Evolutionary conservation across 176 grass and related monocot species (phyloP), one percentile per base, ranked within the genome.

Genomic region (Oryza glumipatula): DNA sequence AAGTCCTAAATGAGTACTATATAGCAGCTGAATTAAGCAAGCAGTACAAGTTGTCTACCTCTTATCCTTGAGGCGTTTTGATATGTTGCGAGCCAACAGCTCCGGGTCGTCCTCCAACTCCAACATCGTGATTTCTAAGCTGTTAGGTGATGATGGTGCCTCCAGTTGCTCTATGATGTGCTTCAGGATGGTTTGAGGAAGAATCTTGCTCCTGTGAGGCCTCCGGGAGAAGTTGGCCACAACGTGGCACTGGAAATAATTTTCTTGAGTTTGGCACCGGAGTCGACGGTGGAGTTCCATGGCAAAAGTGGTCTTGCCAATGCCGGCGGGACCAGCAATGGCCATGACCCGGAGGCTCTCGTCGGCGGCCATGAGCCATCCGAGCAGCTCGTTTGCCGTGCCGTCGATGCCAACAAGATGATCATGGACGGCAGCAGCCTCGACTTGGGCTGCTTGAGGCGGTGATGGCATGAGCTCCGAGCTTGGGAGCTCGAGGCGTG

Each of bases 301-400:
- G 26, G 73, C 74, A 58, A 76, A 9, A n/a, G 74, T 21, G 3
- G 74, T 39, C 74, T 76, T 76, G 15, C 74, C 51, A 7, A 60
- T 28, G 8, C 73, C 73, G 10, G 14, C 15, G 0, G 73, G 73
- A n/a, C 74, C 74, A 11, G 22, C 30, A 1, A 76, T 58, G 30
- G 16, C 32, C 14, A 56, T 36, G 15, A 36, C 9, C 21, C 4
- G 30, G 0, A 35, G 45, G 3, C 13, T 54, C 46, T 17, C 10
- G 24, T 21, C 19, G 5, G 16, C 11, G 11, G 12, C 51, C 17
- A 15, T 77, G 21, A 77, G 36, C 54, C 75, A 63, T 54, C 75
- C 41, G 54, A 77, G 75, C 10, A 10, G 9, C 54, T 43, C 38
- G 4, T 61, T 23, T 23, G 11, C 35, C 3, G 19, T 21, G 35